A percentile compares a stretch with the other conserved stretches of the same genome.
phyloP scores from a whole-genome alignment of 2,329 filamentous ascomycete species.

The Clonostachys chloroleuca region DNA sequence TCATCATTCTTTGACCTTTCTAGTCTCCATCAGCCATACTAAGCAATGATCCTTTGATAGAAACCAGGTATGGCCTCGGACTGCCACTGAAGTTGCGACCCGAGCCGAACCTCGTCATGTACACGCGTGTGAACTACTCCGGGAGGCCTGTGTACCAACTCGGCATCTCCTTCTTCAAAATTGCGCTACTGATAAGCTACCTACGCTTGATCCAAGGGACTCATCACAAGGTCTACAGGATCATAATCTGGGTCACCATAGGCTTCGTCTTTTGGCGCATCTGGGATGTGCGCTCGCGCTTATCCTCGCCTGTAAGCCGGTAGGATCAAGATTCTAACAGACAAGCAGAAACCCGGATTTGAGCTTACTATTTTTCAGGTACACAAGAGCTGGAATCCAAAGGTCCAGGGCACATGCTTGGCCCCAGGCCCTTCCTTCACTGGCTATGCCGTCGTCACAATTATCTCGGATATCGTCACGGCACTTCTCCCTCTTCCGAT shows the following conservation, averaged over 20 bases:
- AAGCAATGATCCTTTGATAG: constrained; percentile 15
- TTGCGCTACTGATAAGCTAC: constrained; percentile 47
- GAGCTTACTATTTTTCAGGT: constrained; percentile 14
- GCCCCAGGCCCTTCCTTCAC: constrained; percentile 43
- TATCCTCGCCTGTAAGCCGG: constrained; percentile 44
- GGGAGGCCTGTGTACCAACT: constrained; percentile 50
- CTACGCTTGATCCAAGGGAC: constrained; percentile 44
- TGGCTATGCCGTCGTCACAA: constrained; percentile 44
- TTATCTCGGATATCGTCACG: constrained; percentile 43
- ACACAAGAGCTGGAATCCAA: constrained; percentile 38
- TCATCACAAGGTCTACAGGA: constrained; percentile 35
- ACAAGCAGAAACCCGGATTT: background rate
- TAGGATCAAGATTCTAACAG: background rate
- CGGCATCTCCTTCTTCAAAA: constrained; percentile 53
- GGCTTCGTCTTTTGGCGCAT: constrained; percentile 37
- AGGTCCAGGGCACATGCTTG: constrained; percentile 34
- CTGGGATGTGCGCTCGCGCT: constrained; percentile 42
- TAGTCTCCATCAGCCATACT: background rate
- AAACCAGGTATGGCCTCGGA: constrained; percentile 49
- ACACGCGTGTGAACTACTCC: constrained; percentile 45
- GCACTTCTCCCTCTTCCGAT: constrained; percentile 45
- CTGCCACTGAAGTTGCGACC: constrained; percentile 38
- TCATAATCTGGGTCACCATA: constrained; percentile 38
- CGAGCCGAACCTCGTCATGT: constrained; percentile 31
- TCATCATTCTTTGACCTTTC: background rate